Base-by-base conservation (phyloP, 2,329 filamentous ascomycete genomes). In the Cladophialophora chaetospira region DNA sequence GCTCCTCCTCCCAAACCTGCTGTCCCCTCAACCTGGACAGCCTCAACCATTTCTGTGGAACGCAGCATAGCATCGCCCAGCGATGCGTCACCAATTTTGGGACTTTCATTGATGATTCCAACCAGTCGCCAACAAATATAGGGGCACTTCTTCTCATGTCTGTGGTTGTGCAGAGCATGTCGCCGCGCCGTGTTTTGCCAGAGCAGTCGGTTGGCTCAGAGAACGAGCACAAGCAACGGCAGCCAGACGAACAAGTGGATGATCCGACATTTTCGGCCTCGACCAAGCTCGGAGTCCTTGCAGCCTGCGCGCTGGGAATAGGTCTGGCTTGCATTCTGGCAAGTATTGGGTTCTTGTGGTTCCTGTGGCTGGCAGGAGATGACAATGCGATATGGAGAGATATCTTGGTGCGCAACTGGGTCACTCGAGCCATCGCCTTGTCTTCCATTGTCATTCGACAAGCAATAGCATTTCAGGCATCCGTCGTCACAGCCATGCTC, bases 281-380 rank as follows among this genome's bases (percentile, higher is more conserved):
- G 11, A 5, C 28, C 31, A 49, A 36, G 15, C 28, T 49, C 3
- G 46, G 46, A 15, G 6, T 49, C 5, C 46, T 49, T 10, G 46
- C 46, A 35, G 25, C 23, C 10, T 49, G 46, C 21, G 25, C 31
- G 13, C 46, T 49, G n/a, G 25, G 46, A 10, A 49, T 49, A 10
- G 46, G 46, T 6, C 46, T 49, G 3, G 29, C 33, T n/a, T 35
- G 17, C 46, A 49, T 49, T 28, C 10, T 49, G 4, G 28, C 31
- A 21, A 49, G 46, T 29, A n/a, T 49, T 9, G 46, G 46, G 21
- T 49, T 49, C 28, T 21, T 49, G 5, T 49, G 46, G 46, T 49
- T 49, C 29, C 21, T 49, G 29, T 49, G 46, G 46, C 46, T 49
- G 46, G 28, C 13, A 49, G 21, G 19, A 11, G 46, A 49, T 25